A percentile compares a stretch with the other conserved stretches of the same genome.
These are phyloP conservation scores for Phytophthora ohioensis DNA, from an alignment of 352 stramenopile species.

Conservation along the genomic window DNA sequence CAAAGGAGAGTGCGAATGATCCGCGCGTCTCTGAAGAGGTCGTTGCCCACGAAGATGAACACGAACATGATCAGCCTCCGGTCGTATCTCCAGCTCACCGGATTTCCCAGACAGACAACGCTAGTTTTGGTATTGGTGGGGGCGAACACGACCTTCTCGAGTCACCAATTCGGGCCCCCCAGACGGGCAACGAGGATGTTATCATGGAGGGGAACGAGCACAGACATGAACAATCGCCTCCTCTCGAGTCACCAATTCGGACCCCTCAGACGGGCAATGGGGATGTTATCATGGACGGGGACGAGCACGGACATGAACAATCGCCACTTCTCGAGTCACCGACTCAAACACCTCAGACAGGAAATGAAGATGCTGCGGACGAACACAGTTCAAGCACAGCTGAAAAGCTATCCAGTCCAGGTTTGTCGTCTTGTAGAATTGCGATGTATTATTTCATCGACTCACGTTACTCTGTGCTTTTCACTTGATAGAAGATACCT, in stretches of 20 bases:
- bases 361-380: constrained; percentile 35
- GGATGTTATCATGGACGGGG: constrained; percentile 2
- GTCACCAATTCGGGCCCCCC: neutral
- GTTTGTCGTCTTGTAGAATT: constrained; percentile 31
- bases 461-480: neutral
- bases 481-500: constrained; percentile 21
- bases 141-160: constrained; percentile 1
- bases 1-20: neutral
- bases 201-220: constrained; percentile 2
- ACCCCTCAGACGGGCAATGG: constrained; percentile 1
- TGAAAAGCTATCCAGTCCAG: constrained; percentile 49
- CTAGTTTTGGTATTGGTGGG: neutral
- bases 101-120: neutral
- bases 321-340: constrained; percentile 22
- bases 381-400: constrained; percentile 44
- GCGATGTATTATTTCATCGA: constrained; percentile 1
- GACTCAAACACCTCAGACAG: constrained; percentile 32
- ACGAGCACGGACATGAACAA: constrained; percentile 16
- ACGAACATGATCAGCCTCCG: neutral
- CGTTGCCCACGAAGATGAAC: constrained; percentile 8
- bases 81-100: constrained; percentile 4
- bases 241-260: neutral
- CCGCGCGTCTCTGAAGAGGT: neutral
- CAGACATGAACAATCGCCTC: constrained; percentile 6
- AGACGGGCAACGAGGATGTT: constrained; percentile 5